Conservation (phyloP, 257 asterid species). For the Nicotiana noctiflora region DNA sequence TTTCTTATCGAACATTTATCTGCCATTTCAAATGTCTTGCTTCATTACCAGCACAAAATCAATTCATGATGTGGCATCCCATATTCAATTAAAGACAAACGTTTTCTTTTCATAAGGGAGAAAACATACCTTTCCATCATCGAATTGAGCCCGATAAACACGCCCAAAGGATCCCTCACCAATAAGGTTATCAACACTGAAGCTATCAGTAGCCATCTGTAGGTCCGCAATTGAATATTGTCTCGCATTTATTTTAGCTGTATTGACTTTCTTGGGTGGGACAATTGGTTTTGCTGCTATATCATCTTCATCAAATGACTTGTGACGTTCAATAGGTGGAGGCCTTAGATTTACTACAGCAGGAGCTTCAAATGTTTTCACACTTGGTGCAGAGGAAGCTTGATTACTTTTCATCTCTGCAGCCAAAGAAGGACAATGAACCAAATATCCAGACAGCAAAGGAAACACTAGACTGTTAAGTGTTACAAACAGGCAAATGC, state of each 20-base stretch:
- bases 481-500: not conserved
- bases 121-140: slow-evolving; percentile 64
- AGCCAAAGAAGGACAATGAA: not conserved
- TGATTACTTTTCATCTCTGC: slow-evolving; percentile 60
- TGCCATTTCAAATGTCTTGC: not conserved
- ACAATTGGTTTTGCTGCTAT: slow-evolving; percentile 50
- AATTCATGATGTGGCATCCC: not conserved
- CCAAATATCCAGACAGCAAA: not conserved
- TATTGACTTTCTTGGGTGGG: slow-evolving; percentile 52
- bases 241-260: slow-evolving; percentile 53
- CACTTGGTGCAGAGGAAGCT: slow-evolving; percentile 35
- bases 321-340: slow-evolving; percentile 68
- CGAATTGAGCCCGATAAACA: slow-evolving; percentile 73
- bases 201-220: slow-evolving; percentile 92
- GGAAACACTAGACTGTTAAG: not conserved
- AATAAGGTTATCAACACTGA: slow-evolving; percentile 62
- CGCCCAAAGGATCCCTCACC: slow-evolving; percentile 93
- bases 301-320: slow-evolving; percentile 79
- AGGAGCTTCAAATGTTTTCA: slow-evolving; percentile 55
- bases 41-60: not conserved
- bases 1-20: not conserved
- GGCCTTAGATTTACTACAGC: slow-evolving; percentile 61
- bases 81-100: not conserved
- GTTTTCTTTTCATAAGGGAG: not conserved
- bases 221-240: slow-evolving; percentile 74